Evolutionary conservation across 106 monocot species (phyloP).

Genomic region (Acorus calamus): DNA sequence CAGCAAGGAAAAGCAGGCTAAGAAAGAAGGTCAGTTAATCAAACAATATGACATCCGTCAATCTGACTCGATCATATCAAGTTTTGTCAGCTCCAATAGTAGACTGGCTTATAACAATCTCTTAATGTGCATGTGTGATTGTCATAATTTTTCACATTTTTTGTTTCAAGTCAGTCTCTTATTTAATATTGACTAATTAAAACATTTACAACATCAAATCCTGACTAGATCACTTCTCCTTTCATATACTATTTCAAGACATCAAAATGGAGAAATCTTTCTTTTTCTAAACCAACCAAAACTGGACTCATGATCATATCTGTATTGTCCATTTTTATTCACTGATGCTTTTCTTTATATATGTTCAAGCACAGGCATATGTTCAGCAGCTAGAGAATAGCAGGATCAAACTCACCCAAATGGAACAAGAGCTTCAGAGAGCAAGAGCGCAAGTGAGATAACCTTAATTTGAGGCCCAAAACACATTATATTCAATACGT

Average conservation of each 20-base stretch:
- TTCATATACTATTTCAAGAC: not conserved
- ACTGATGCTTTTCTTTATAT: no score
- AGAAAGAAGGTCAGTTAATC: slow-evolving; percentile 62
- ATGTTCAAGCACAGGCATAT: slow-evolving; percentile 41
- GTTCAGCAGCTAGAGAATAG: slow-evolving; percentile 72
- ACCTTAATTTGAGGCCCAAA: not conserved
- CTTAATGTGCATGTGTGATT: no score
- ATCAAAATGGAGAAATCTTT: not conserved
- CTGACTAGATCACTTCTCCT: not conserved
- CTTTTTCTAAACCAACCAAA: not conserved
- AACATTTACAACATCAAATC: no score
- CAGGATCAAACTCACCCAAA: slow-evolving; percentile 58
- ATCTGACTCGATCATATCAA: no score
- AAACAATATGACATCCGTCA: not conserved
- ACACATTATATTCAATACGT: no score
- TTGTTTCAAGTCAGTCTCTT: no score
- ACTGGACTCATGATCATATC: no score
- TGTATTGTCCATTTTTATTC: no score
- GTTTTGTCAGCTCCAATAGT: no score
- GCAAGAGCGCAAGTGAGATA: slow-evolving; percentile 49
- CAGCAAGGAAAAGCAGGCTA: slow-evolving; percentile 89
- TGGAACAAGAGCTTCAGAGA: slow-evolving; percentile 72
- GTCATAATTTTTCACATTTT: no score
- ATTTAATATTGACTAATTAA: no score
- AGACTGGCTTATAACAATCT: no score